Conservation (phyloP, 306 rosid species). For the Pueraria montana region DNA sequence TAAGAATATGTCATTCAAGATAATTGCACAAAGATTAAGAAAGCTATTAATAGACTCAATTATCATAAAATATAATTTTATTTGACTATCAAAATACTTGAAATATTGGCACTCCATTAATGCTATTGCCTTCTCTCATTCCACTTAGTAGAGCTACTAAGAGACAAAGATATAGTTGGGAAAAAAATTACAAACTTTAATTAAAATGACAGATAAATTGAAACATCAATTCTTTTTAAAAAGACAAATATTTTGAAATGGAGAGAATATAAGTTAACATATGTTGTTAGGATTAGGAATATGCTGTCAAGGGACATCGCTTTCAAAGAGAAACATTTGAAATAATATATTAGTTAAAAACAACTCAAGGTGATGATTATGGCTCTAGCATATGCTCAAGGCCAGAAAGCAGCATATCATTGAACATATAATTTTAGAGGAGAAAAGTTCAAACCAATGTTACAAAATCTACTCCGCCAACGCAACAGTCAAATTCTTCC, state of each 20-base stretch:
- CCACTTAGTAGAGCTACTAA: not conserved
- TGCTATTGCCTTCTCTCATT: not conserved
- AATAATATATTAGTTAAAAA: slow-evolving; percentile 24
- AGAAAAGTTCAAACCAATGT: slow-evolving; percentile 72
- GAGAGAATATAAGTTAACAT: not conserved
- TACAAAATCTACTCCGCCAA: slow-evolving; percentile 86
- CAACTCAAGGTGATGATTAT: slow-evolving; percentile 8
- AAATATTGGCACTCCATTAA: not conserved
- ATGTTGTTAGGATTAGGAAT: not conserved
- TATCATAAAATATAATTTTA: not conserved
- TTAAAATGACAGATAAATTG: not conserved
- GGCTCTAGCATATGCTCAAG: slow-evolving; percentile 20
- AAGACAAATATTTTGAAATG: not conserved
- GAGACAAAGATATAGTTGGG: slow-evolving; percentile 2
- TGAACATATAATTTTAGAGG: slow-evolving; percentile 21
- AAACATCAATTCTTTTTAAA: not conserved
- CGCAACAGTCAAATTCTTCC: slow-evolving; percentile 61
- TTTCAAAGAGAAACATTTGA: slow-evolving; percentile 4
- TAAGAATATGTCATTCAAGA: not conserved
- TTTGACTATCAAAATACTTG: not conserved
- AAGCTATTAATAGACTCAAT: not conserved
- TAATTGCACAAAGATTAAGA: slow-evolving; percentile 6
- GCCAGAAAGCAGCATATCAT: slow-evolving; percentile 31
- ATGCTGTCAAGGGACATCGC: not conserved
- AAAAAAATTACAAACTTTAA: not conserved